Evolutionary conservation across 73 alveolate genomes (phyloP).

Genomic region (Paramecium pentaurelia): DNA sequence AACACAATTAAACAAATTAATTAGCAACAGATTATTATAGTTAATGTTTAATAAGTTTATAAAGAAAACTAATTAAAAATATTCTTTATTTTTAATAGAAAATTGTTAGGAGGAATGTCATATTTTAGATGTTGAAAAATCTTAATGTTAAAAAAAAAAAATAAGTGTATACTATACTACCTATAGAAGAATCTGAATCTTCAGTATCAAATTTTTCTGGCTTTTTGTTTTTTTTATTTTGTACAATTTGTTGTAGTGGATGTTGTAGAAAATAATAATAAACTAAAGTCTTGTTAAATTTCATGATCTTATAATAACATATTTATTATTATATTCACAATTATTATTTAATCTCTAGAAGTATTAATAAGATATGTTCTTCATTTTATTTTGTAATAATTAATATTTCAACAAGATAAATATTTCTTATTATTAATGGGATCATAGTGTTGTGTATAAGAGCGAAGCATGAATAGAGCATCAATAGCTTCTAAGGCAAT

Average conservation of each 20-base stretch:
- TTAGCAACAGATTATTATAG: neutral
- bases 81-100: neutral
- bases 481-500: neutral
- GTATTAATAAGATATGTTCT: neutral
- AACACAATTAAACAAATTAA: neutral
- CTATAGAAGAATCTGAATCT: too few species aligned
- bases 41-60: neutral
- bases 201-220: too few species aligned
- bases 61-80: neutral
- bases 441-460: neutral
- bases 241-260: neutral
- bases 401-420: neutral
- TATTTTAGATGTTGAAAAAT: too few species aligned
- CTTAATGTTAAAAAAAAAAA: too few species aligned
- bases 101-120: neutral
- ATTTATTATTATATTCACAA: neutral
- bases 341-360: neutral
- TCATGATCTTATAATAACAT: neutral
- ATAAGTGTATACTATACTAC: too few species aligned
- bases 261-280: neutral
- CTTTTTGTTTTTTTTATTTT: neutral
- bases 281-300: neutral
- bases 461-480: neutral
- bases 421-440: neutral
- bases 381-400: neutral